These are phyloP conservation scores for Phycomyces blakesleeanus DNA, from an alignment of 192 early-diverging fungal genomes.

Conservation along the genomic window DNA sequence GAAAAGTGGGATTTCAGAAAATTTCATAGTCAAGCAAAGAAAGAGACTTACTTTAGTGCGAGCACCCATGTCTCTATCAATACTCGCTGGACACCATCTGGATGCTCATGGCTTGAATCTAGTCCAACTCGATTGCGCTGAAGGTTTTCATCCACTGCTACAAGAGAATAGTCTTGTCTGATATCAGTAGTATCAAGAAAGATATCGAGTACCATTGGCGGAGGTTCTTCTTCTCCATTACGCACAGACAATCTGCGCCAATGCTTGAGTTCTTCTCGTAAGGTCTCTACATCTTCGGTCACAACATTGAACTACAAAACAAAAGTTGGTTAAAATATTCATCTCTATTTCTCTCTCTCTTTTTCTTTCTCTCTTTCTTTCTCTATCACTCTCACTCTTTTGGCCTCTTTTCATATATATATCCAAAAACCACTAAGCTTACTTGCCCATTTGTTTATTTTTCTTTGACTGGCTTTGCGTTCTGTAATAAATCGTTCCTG, in stretches of 20 bases:
- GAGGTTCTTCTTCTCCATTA: constrained; percentile 38
- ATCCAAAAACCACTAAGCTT: background rate
- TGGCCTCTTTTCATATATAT: background rate
- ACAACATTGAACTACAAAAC: constrained; percentile 77
- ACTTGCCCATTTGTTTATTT: constrained; percentile 66
- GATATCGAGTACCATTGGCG: constrained; percentile 76
- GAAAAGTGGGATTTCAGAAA: too few species aligned
- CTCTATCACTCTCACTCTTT: background rate
- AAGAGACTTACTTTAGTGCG: constrained; percentile 56
- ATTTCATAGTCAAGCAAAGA: too few species aligned
- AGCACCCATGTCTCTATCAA: constrained; percentile 86
- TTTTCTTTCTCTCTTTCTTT: background rate
- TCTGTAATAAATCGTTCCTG: constrained; percentile 10
- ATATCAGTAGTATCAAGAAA: constrained; percentile 72
- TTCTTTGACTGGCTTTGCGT: constrained; percentile 28
- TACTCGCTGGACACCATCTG: constrained; percentile 42
- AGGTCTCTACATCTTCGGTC: constrained; percentile 67
- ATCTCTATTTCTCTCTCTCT: too few species aligned
- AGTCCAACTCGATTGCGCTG: constrained; percentile 55
- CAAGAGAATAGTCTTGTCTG: constrained; percentile 53
- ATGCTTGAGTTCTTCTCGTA: constrained; percentile 73
- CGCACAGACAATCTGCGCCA: constrained; percentile 65
- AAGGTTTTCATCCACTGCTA: constrained; percentile 63
- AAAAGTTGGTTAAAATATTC: too few species aligned
- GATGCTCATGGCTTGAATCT: constrained; percentile 25